Conservation (phyloP, 1,139 yeast species). For the Pichia sp. region DNA sequence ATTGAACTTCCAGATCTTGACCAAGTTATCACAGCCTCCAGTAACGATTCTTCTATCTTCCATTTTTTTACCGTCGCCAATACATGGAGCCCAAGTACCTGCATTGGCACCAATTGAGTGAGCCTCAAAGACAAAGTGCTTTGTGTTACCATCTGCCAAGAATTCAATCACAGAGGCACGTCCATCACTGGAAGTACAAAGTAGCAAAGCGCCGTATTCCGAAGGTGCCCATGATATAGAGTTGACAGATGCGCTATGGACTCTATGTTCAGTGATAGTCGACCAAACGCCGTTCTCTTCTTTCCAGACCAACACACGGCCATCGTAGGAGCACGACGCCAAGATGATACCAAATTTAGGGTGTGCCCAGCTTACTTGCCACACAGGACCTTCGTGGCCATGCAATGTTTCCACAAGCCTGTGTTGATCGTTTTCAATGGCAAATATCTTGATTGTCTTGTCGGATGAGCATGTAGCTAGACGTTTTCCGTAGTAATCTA, state of each 20-base stretch:
- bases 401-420: slow-evolving; percentile 73
- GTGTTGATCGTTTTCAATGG: slow-evolving; percentile 80
- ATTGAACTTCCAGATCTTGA: slow-evolving; percentile 83
- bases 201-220: slow-evolving; percentile 86
- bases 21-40: slow-evolving; percentile 93
- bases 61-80: slow-evolving; percentile 27
- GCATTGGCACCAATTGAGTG: slow-evolving; percentile 93
- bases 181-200: slow-evolving; percentile 93
- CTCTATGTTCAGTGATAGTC: slow-evolving; percentile 79
- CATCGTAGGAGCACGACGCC: slow-evolving; percentile 95
- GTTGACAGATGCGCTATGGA: slow-evolving; percentile 91
- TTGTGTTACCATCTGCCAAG: slow-evolving; percentile 82
- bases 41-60: slow-evolving; percentile 67
- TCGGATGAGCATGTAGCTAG: slow-evolving; percentile 95
- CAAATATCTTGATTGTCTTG: slow-evolving; percentile 88
- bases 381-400: slow-evolving; percentile 96
- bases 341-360: slow-evolving; percentile 94
- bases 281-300: slow-evolving; percentile 91
- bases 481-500: slow-evolving; percentile 93
- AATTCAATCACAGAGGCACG: slow-evolving; percentile 86
- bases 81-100: slow-evolving; percentile 93
- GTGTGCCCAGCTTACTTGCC: slow-evolving; percentile 99
- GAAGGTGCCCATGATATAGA: slow-evolving; percentile 97
- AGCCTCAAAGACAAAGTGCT: slow-evolving; percentile 58
- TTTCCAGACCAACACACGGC: slow-evolving; percentile 91